A percentile compares a stretch with the other conserved stretches of the same genome.
These are phyloP conservation scores for Neofusicoccum sp. DNA, from an alignment of 2,329 filamentous ascomycete species.

Conservation along the genomic window DNA sequence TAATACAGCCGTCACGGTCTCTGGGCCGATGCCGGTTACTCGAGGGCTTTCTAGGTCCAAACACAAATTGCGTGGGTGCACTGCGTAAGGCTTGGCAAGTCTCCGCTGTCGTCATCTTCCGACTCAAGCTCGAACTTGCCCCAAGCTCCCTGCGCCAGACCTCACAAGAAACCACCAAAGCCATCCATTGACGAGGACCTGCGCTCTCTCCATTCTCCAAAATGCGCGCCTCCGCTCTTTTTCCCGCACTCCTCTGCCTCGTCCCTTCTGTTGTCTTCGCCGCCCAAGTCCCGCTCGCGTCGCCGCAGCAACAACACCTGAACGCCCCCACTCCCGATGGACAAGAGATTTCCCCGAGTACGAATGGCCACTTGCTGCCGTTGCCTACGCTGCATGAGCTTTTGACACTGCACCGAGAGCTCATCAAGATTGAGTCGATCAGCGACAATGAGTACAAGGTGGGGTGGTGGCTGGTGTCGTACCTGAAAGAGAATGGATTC, in stretches of 20 bases:
- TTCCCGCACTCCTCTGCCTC: not conserved
- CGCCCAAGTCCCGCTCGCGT: not conserved
- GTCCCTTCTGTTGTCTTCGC: not conserved
- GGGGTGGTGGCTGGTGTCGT: slow-evolving; percentile 65
- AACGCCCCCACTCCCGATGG: slow-evolving; percentile 4
- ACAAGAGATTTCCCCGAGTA: not conserved
- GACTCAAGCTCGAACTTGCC: not conserved
- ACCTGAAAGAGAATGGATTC: slow-evolving; percentile 61
- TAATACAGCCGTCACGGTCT: no score
- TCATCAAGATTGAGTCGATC: slow-evolving; percentile 73
- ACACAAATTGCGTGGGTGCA: not conserved
- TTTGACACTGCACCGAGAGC: slow-evolving; percentile 69
- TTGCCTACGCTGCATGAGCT: slow-evolving; percentile 45
- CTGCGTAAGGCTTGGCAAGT: no score
- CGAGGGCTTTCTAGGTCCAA: not conserved
- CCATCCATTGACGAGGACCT: not conserved
- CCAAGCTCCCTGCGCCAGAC: not conserved
- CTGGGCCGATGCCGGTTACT: not conserved
- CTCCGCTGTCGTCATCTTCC: slow-evolving; percentile 7
- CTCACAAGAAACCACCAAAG: not conserved
- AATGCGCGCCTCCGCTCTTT: not conserved
- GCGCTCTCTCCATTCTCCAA: not conserved
- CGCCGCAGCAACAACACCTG: not conserved
- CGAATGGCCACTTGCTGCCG: slow-evolving; percentile 7
- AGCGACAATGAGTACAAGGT: slow-evolving; percentile 67